phyloP scores from a whole-genome alignment of 2,329 filamentous ascomycete species.

The Gremmenia infestans region DNA sequence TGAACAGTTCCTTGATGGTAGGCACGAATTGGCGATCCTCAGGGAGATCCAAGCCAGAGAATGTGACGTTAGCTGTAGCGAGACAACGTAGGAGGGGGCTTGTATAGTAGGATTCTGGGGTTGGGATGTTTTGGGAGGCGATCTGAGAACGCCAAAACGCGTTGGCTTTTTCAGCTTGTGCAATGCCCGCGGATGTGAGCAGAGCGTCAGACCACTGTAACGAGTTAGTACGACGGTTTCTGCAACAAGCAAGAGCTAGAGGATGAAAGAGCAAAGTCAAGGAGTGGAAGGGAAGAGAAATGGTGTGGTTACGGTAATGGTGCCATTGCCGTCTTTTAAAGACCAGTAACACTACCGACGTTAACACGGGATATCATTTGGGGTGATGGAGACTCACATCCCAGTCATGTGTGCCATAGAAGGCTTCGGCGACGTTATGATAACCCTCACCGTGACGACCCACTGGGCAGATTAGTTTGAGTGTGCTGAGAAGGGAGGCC shows the following conservation, averaged over 20 bases:
- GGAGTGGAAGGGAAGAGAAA: too few relatives aligned
- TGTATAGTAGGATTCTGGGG: conserved; percentile 60
- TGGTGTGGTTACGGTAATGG: conserved; percentile 32
- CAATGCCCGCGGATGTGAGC: conserved; percentile 52
- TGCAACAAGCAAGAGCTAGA: too few relatives aligned
- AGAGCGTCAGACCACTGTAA: conserved; percentile 55
- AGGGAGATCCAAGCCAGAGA: conserved; percentile 48
- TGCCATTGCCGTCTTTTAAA: conserved; percentile 57
- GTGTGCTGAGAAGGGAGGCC: conserved; percentile 6
- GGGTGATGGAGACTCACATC: conserved; percentile 45
- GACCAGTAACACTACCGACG: conserved; percentile 57
- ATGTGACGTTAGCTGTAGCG: conserved; percentile 58
- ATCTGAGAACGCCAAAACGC: conserved; percentile 54
- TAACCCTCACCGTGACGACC: conserved; percentile 67
- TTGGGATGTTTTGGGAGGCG: conserved; percentile 47
- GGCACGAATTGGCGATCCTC: conserved; percentile 49
- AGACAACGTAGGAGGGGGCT: conserved; percentile 60
- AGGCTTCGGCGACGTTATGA: conserved; percentile 58
- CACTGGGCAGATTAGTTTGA: conserved; percentile 33
- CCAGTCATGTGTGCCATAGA: conserved; percentile 65
- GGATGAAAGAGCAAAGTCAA: too few relatives aligned
- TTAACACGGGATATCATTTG: background rate
- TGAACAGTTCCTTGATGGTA: conserved; percentile 57
- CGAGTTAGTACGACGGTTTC: too few relatives aligned
- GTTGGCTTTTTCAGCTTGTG: conserved; percentile 56